Base-by-base conservation (phyloP, 1,139 yeast genomes). In the Pichia sp. region DNA sequence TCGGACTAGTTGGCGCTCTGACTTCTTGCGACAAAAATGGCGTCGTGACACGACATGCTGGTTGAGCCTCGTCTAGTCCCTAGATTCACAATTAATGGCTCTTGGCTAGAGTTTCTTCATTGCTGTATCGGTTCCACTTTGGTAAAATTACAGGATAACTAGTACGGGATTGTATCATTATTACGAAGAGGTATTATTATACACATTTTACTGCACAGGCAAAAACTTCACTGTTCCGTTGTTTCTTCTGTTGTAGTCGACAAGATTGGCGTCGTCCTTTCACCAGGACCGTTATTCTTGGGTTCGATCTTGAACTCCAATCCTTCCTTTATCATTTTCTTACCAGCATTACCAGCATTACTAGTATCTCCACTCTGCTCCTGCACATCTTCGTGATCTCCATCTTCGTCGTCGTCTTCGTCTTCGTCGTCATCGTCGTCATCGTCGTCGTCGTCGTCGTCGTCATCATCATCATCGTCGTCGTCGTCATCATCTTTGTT, bases 381-480 rank as follows among this genome's bases (percentile, higher is more conserved):
- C 5, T 29, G 47, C 8, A 40, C 47, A 23, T 40, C 47, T 10
- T 53, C 53, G 7, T 49, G 48, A 56, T 32, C 61, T 34, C 43
- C 51, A 44, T 47, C 49, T 23, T 49, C 51, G 52, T 44, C 60
- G 31, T 56, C 55, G n/a, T 49, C 57, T 11, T 54, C 76, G n/a
- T 71, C 76, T 15, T 71, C 77, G 31, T 72, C 77, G 8, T 72
- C 76, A 23, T 74, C 75, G 8, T 58, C 61, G 11, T 58, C 61
- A 23, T 75, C 78, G 10, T 69, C 72, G 8, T 68, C 72, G 19
- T 70, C 71, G n/a, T 67, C 73, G 13, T 69, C 74, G 6, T 70
- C 71, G n/a, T 76, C 80, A 7, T 73, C 75, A 23, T 23, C 26
- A 23, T 23, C 26, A 4, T 23, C 26, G 26, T 23, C 26, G 26